Percentiles rank a stretch among this genome's conserved stretches.
phyloP scores from a whole-genome alignment of 495 filamentous ascomycete genomes.

The Podospora anserina region DNA sequence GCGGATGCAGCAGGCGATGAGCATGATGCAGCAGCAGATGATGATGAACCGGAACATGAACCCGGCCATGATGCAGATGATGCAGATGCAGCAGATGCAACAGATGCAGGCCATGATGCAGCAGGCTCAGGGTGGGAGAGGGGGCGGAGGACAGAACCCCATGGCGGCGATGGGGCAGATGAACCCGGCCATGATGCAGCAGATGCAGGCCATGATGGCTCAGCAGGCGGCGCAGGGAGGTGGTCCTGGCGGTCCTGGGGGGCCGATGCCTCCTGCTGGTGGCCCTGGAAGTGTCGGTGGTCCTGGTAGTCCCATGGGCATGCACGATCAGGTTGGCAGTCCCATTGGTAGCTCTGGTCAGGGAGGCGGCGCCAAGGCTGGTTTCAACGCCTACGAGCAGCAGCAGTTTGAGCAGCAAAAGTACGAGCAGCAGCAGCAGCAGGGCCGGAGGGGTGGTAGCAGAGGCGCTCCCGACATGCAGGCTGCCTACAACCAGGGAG shows the following conservation, averaged over 20 bases:
- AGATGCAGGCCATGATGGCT: conserved; percentile 85
- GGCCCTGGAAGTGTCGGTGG: conserved; percentile 31
- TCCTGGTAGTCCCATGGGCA: conserved; percentile 23
- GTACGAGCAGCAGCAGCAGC: conserved; percentile 62
- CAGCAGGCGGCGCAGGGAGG: conserved; percentile 54
- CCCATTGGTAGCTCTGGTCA: background rate
- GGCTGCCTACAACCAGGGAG: conserved; percentile 22
- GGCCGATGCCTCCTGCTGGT: conserved; percentile 36
- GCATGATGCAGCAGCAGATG: conserved; percentile 86
- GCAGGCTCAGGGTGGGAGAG: conserved; percentile 26
- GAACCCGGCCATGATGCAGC: conserved; percentile 79
- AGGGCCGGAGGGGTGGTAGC: conserved; percentile 38
- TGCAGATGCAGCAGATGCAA: conserved; percentile 76
- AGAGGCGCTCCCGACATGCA: conserved; percentile 34
- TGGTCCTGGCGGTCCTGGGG: conserved; percentile 35
- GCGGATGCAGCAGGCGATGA: conserved; percentile 94
- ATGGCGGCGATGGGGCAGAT: conserved; percentile 56
- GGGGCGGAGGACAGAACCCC: conserved; percentile 36
- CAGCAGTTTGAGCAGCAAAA: conserved; percentile 84
- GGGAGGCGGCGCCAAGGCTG: conserved; percentile 16
- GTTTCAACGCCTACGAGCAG: conserved; percentile 48
- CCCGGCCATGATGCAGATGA: conserved; percentile 59
- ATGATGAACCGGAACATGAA: conserved; percentile 62
- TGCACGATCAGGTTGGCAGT: conserved; percentile 9
- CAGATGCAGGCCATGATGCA: conserved; percentile 63